Percentiles rank a stretch among this genome's conserved stretches.
Evolutionary conservation across 805 yeast genomes (phyloP).

Genomic region (Maudiozyma serrabonitensis): DNA sequence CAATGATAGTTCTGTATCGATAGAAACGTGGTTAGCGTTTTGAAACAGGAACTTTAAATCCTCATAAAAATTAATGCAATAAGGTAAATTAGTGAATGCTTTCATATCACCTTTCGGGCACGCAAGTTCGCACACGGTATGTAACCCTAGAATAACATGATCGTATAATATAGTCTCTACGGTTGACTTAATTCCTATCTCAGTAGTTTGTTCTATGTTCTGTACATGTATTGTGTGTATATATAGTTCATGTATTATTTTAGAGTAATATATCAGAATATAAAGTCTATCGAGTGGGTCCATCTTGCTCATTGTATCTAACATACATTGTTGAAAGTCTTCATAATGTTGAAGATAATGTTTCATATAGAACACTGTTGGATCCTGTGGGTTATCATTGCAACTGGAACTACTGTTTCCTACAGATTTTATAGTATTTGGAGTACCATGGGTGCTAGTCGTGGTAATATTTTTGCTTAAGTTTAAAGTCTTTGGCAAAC

Average conservation of each 20-base stretch:
- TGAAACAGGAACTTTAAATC: neutral
- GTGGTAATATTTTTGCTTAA: neutral
- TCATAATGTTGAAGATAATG: slow-evolving; percentile 25
- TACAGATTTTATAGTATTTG: neutral
- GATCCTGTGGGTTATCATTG: slow-evolving; percentile 38
- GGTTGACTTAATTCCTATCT: too few species aligned
- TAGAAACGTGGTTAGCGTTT: neutral
- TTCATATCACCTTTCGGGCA: slow-evolving; percentile 2
- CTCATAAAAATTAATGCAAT: neutral
- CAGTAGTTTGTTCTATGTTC: too few species aligned
- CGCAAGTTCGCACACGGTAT: neutral
- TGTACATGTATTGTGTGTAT: slow-evolving; percentile 6
- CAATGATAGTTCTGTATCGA: slow-evolving; percentile 4
- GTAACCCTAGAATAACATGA: slow-evolving; percentile 1
- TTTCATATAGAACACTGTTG: slow-evolving; percentile 23
- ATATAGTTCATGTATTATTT: slow-evolving; percentile 7
- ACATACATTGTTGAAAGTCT: slow-evolving; percentile 28
- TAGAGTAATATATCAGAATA: slow-evolving; percentile 14
- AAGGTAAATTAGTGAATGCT: slow-evolving; percentile 1
- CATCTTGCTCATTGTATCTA: slow-evolving; percentile 24
- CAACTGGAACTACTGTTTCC: neutral
- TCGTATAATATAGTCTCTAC: neutral
- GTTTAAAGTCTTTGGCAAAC: slow-evolving; percentile 44
- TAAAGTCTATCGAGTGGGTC: slow-evolving; percentile 24
- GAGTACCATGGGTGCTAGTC: neutral